Evolutionary conservation across 331 rosid genomes (phyloP).

Genomic region (Malus hybrid): DNA sequence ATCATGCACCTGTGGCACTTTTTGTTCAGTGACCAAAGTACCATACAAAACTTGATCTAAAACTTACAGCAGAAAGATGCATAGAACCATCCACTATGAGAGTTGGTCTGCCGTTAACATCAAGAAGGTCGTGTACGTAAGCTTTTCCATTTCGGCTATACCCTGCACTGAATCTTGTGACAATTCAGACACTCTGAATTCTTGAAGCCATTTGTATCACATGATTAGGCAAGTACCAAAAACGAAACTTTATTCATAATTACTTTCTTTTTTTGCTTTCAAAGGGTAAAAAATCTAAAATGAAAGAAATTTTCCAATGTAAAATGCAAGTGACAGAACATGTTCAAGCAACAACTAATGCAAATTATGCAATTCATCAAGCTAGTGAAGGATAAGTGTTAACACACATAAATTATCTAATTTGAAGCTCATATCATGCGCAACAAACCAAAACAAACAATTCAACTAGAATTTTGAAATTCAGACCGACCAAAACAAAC

Average conservation of each 20-base stretch:
- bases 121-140: slow-evolving; percentile 64
- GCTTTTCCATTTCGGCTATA: slow-evolving; percentile 72
- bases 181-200: slow-evolving; percentile 63
- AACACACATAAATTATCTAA: no score
- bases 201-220: slow-evolving; percentile 83
- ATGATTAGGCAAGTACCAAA: slow-evolving; percentile 17
- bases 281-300: background rate
- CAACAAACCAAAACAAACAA: no score
- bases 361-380: no score
- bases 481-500: no score
- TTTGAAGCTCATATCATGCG: no score
- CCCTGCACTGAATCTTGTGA: slow-evolving; percentile 52
- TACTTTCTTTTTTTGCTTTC: background rate
- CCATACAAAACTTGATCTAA: background rate
- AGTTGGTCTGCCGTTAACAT: slow-evolving; percentile 65
- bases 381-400: no score
- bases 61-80: slow-evolving; percentile 69
- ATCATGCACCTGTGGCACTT: slow-evolving; percentile 48
- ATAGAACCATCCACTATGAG: slow-evolving; percentile 70
- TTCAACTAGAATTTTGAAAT: no score
- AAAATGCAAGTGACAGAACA: background rate
- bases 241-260: background rate
- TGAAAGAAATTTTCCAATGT: background rate
- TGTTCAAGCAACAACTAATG: no score
- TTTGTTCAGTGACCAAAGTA: background rate